Conservation (phyloP, 1,284 basidiomycete species). For the Sphagnurus paluster region DNA sequence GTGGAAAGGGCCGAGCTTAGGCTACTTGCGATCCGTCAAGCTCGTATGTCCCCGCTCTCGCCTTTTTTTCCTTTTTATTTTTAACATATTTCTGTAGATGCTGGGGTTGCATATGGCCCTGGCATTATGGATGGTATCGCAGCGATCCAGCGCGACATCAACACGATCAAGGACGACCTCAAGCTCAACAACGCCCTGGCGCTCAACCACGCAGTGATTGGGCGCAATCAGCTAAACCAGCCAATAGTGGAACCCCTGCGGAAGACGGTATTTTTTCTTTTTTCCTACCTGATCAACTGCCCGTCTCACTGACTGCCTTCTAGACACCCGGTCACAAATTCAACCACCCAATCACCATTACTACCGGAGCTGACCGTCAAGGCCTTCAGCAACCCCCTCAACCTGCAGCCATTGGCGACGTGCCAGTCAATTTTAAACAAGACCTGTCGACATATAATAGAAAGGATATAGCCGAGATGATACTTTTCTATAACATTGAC, state of each 20-base stretch:
- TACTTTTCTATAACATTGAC: constrained; percentile 1
- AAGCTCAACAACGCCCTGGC: no score
- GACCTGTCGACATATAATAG: background rate
- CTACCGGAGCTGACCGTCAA: background rate
- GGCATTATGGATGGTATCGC: no score
- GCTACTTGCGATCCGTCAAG: no score
- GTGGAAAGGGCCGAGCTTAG: no score
- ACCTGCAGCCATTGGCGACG: background rate
- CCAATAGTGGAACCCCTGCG: background rate
- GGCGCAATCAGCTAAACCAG: background rate
- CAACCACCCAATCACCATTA: background rate
- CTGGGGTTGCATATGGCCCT: no score
- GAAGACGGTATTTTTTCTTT: background rate
- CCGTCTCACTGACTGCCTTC: background rate
- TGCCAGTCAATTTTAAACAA: background rate
- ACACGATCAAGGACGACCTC: no score
- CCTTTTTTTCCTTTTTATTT: no score
- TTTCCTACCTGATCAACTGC: background rate
- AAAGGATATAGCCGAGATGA: background rate
- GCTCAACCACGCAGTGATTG: background rate
- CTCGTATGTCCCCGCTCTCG: no score
- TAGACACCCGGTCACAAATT: background rate
- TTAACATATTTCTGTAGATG: no score
- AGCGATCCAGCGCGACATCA: no score
- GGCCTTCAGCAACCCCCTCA: background rate